Conservation (phyloP, 371 early-diverging fungal species). For the Mucor piriformis region DNA sequence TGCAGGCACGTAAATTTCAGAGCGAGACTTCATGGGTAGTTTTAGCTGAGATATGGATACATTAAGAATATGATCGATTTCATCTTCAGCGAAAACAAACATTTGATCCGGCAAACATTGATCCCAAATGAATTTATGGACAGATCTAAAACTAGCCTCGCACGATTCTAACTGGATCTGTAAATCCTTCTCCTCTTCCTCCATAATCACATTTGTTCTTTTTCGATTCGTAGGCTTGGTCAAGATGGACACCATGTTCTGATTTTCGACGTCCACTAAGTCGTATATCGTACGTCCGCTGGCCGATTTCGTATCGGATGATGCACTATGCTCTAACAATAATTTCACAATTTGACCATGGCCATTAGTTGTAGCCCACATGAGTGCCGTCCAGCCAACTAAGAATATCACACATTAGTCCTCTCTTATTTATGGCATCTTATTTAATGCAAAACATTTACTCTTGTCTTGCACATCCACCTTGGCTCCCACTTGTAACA, state of each 20-base stretch:
- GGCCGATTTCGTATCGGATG: slow-evolving; percentile 62
- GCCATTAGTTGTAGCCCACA: slow-evolving; percentile 93
- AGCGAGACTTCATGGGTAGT: slow-evolving; percentile 54
- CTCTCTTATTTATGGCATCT: background rate
- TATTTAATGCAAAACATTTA: slow-evolving; percentile 32
- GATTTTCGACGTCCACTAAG: slow-evolving; percentile 65
- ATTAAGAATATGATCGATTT: slow-evolving; percentile 71
- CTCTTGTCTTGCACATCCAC: slow-evolving; percentile 80
- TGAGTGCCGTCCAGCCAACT: slow-evolving; percentile 89
- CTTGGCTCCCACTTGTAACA: slow-evolving; percentile 74
- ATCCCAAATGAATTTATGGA: slow-evolving; percentile 76
- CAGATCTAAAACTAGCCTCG: slow-evolving; percentile 36
- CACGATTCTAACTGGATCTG: slow-evolving; percentile 1
- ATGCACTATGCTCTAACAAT: slow-evolving; percentile 80
- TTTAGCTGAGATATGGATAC: slow-evolving; percentile 66
- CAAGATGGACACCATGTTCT: slow-evolving; percentile 55
- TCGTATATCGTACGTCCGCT: slow-evolving; percentile 80
- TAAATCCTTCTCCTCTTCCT: slow-evolving; percentile 1
- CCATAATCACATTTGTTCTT: slow-evolving; percentile 10
- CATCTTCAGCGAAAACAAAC: slow-evolving; percentile 83
- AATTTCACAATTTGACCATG: slow-evolving; percentile 72
- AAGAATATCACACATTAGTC: too few relatives aligned
- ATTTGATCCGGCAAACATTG: slow-evolving; percentile 83
- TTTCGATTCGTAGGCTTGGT: background rate
- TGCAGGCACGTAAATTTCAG: slow-evolving; percentile 76